Evolutionary conservation across 345 rosid genomes (phyloP).

Genomic region (Citrus hindsii): DNA sequence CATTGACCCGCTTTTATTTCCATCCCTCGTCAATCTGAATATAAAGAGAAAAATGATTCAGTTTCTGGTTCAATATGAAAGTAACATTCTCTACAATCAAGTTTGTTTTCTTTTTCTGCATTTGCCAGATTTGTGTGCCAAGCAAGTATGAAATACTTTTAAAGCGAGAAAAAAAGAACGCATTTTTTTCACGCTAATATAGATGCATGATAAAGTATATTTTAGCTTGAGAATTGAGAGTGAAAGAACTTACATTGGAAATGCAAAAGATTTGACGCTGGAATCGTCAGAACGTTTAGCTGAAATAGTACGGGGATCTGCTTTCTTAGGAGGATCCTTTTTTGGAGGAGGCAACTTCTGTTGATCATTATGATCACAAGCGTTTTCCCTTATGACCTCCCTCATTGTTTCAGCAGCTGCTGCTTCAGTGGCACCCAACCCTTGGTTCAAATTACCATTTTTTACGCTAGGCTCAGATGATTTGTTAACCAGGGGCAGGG

Average conservation of each 20-base stretch:
- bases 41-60: neutral
- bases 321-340: neutral
- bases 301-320: neutral
- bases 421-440: constrained; percentile 43
- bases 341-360: constrained; percentile 1
- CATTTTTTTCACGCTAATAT: neutral
- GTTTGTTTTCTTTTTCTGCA: neutral
- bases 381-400: constrained; percentile 49
- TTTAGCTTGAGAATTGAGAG: neutral
- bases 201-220: neutral
- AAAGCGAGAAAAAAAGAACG: neutral
- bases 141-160: neutral
- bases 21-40: constrained; percentile 50
- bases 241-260: constrained; percentile 58
- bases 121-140: neutral
- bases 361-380: constrained; percentile 12
- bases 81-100: neutral
- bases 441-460: constrained; percentile 14
- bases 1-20: constrained; percentile 25
- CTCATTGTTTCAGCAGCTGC: constrained; percentile 57
- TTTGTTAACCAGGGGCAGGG: constrained; percentile 8
- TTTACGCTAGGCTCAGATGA: constrained; percentile 27
- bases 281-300: constrained; percentile 43
- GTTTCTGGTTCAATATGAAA: neutral
- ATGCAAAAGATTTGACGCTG: constrained; percentile 74